phyloP scores from a whole-genome alignment of 305 asterid species.

The Solanum hybrid region DNA sequence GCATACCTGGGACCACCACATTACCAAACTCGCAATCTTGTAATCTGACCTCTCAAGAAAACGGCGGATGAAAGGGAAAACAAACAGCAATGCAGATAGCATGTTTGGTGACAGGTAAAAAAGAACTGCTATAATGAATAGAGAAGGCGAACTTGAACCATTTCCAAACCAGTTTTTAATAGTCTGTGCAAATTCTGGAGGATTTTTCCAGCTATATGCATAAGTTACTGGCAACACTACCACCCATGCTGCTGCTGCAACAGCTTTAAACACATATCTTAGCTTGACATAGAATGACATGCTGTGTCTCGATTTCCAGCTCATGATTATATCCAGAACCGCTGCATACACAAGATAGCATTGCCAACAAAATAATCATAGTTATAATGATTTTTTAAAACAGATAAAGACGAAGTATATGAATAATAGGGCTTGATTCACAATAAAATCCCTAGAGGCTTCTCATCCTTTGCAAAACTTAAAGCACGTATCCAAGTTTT shows the following conservation, averaged over 20 bases:
- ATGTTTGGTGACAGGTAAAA: constrained; percentile 85
- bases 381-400: not conserved
- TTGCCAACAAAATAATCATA: constrained; percentile 2
- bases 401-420: not conserved
- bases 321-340: constrained; percentile 62
- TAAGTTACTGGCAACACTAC: constrained; percentile 84
- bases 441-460: not conserved
- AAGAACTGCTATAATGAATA: constrained; percentile 71
- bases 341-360: constrained; percentile 46
- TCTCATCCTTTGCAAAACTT: not conserved
- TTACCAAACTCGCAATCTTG: constrained; percentile 75
- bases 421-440: not conserved
- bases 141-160: constrained; percentile 69
- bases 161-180: constrained; percentile 82
- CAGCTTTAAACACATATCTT: constrained; percentile 68
- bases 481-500: not conserved
- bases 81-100: constrained; percentile 74
- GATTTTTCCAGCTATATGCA: constrained; percentile 79
- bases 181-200: constrained; percentile 70
- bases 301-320: constrained; percentile 83
- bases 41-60: constrained; percentile 80
- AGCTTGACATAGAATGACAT: constrained; percentile 82
- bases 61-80: constrained; percentile 83
- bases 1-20: constrained; percentile 99
- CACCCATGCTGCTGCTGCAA: constrained; percentile 82